Evolutionary conservation across 2,329 filamentous ascomycete species (phyloP), one percentile per base, ranked within the genome.

Genomic region (Zymoseptoria passerinii): DNA sequence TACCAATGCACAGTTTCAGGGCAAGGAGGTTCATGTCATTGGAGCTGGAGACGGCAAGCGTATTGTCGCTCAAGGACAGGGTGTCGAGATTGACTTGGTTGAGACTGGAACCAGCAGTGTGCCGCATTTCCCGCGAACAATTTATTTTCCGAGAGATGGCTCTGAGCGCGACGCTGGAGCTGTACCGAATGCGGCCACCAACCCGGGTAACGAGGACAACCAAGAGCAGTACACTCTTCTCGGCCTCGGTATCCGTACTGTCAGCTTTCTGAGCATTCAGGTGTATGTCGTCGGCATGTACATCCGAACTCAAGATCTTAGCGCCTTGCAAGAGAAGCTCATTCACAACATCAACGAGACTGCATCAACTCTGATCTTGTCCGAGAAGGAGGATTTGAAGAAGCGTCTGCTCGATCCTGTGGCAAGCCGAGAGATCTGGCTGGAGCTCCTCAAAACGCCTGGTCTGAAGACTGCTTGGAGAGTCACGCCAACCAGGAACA

Each of bases 221-320:
- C 62, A 83, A 73, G 67, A 88, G 49, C 81, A 96, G 67, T 97
- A 96, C 73, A 92, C 90, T 20, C 81, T 97, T 0, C 82, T 97
- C 6, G 94, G 94, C 0, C 77, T 96, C 4, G 94, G 94, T 18
- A 86, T 95, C 62, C 84, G 94, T 57, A 91, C 88, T 0, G 94
- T 99, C 29, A 95, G 89, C 23, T 96, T 97, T 73, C 77, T 97
- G 50, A 79, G 83, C 53, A 90, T 99, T 50, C 87, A 96, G 72
- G 94, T 99, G 55, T 99, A 99, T 76, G 88, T 97, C 18, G 88
- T 96, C 0, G 94, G 92, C 16, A 84, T 95, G 67, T 99, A 99
- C 76, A 81, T 97, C 27, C 89, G 91, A 27, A 92, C 87, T 0
- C 78, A 86, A 44, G 91, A 96, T 69, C 85, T 99, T 59, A 84